These are phyloP conservation scores for Gyromitra esculenta DNA, from an alignment of 2,329 filamentous ascomycete genomes.

Conservation along the genomic window DNA sequence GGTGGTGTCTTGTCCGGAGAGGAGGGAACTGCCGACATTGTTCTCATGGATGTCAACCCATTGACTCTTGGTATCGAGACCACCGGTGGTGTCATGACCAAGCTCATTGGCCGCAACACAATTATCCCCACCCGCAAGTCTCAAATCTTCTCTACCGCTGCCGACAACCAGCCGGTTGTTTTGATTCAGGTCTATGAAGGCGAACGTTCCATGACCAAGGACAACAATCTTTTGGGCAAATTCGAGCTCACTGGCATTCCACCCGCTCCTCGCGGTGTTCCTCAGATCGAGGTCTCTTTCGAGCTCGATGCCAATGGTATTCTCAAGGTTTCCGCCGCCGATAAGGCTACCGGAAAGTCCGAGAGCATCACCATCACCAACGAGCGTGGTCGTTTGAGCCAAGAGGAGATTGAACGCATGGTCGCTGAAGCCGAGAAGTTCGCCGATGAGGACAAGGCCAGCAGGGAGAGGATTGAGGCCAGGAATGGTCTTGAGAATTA, in stretches of 20 bases:
- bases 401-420: conserved; percentile 99
- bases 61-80: conserved; percentile 97
- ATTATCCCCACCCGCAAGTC: conserved; percentile 95
- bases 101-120: conserved; percentile 93
- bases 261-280: conserved; percentile 92
- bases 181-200: conserved; percentile 96
- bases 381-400: conserved; percentile 96
- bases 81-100: conserved; percentile 97
- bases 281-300: conserved; percentile 98
- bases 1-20: conserved; percentile 94
- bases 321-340: conserved; percentile 91
- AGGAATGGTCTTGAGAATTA: conserved; percentile 99
- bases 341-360: conserved; percentile 97
- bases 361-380: conserved; percentile 99
- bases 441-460: conserved; percentile 98
- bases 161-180: conserved; percentile 95
- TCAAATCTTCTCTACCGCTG: conserved; percentile 96
- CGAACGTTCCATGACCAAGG: conserved; percentile 92
- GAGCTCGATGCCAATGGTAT: conserved; percentile 99
- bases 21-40: conserved; percentile 78
- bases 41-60: conserved; percentile 98
- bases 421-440: conserved; percentile 98
- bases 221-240: conserved; percentile 97
- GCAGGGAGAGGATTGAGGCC: conserved; percentile 94
- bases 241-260: conserved; percentile 98